Evolutionary conservation across 257 asterid genomes (phyloP).

Genomic region (Rehmannia glutinosa): DNA sequence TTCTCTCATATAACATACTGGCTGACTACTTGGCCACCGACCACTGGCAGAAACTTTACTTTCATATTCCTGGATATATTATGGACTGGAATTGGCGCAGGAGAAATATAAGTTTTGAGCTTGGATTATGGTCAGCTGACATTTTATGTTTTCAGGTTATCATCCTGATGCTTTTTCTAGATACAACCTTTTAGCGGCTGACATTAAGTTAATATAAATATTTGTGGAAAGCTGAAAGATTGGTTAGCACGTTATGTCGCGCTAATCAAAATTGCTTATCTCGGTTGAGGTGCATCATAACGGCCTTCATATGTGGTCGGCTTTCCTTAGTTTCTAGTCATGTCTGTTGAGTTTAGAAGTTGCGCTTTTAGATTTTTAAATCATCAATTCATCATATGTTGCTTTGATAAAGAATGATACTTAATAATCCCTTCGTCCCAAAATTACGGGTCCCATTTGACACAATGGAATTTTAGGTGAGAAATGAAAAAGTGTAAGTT

Average conservation of each 20-base stretch:
- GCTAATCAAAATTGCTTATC: not conserved
- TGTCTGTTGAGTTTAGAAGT: not conserved
- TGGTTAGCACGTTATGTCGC: not conserved
- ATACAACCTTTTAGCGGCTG: constrained; percentile 8
- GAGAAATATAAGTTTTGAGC: constrained; percentile 75
- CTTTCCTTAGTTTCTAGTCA: not conserved
- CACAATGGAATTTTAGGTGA: not conserved
- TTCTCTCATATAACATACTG: constrained; percentile 86
- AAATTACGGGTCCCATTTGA: not conserved
- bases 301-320: not conserved
- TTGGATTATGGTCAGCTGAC: constrained; percentile 98
- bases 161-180: constrained; percentile 14
- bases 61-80: constrained; percentile 68
- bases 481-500: not conserved
- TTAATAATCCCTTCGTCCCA: not conserved
- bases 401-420: not conserved
- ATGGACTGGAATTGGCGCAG: constrained; percentile 94
- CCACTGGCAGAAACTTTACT: constrained; percentile 71
- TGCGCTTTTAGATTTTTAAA: not conserved
- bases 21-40: constrained; percentile 80
- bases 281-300: not conserved
- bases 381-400: not conserved
- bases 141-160: constrained; percentile 89
- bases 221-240: not conserved
- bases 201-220: not conserved